phyloP scores from a whole-genome alignment of 2,329 filamentous ascomycete genomes.

The Cercospora brassicicola region DNA sequence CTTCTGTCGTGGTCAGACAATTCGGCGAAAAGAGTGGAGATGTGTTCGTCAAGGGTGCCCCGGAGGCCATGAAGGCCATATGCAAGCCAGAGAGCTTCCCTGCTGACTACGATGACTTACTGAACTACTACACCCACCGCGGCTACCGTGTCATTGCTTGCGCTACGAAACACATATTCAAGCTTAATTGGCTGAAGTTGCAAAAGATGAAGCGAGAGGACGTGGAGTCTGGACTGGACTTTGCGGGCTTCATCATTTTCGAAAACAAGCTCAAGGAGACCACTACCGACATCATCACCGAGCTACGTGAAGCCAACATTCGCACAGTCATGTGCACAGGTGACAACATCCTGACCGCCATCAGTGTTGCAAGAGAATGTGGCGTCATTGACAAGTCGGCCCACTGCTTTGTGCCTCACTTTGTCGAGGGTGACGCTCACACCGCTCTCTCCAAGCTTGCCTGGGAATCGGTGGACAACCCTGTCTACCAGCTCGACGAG shows the following conservation, averaged over 20 bases:
- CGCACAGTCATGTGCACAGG: slow-evolving; percentile 94
- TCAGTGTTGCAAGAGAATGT: slow-evolving; percentile 92
- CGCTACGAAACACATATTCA: slow-evolving; percentile 82
- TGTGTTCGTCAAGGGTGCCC: slow-evolving; percentile 93
- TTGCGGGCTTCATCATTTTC: slow-evolving; percentile 95
- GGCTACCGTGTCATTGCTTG: slow-evolving; percentile 96
- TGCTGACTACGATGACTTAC: slow-evolving; percentile 80
- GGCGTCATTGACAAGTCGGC: slow-evolving; percentile 75
- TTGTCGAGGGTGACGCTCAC: slow-evolving; percentile 72
- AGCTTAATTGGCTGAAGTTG: slow-evolving; percentile 88
- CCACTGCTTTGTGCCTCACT: slow-evolving; percentile 91
- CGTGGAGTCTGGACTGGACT: slow-evolving; percentile 79
- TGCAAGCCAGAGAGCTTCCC: slow-evolving; percentile 83
- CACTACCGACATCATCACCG: slow-evolving; percentile 76
- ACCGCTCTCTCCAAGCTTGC: slow-evolving; percentile 71
- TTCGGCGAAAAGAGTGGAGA: slow-evolving; percentile 82
- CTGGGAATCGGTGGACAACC: slow-evolving; percentile 96
- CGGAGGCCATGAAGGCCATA: slow-evolving; percentile 94
- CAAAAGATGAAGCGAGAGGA: slow-evolving; percentile 89
- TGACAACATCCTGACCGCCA: slow-evolving; percentile 94
- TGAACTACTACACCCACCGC: slow-evolving; percentile 89
- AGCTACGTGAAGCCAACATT: slow-evolving; percentile 80
- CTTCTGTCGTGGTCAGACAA: slow-evolving; percentile 87
- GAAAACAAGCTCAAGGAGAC: slow-evolving; percentile 96
- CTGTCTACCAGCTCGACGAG: slow-evolving; percentile 72